Base-by-base conservation (phyloP, 306 rosid genomes). In the Clitoria ternatea region DNA sequence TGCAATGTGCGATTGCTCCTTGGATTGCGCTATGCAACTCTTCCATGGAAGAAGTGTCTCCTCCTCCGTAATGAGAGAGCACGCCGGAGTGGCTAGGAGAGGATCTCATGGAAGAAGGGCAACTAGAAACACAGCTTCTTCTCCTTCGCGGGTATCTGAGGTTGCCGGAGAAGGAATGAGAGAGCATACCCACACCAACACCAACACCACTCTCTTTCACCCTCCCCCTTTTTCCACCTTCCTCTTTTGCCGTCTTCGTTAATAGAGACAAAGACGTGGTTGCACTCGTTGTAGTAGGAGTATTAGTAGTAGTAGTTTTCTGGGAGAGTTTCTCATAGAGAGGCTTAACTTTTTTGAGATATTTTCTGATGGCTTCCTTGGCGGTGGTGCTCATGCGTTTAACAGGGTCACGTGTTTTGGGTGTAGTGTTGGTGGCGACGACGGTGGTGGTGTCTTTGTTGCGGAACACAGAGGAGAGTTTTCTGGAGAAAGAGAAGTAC, bases 1-100 rank as follows among this genome's bases (percentile, higher is more conserved):
- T 94, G 88, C 98, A 94, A 82, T 94, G 97, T 14, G 98, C 90
- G 45, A 94, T 94, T 3, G 98, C 98, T 30, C 98, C 94, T 85
- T 90, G 98, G 56, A 94, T 94, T 3, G 98, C 98, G 70, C 86
- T 90, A 83, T 94, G 98, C 69, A 94, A 79, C 79, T 94, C 99
- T 76, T 94, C 99, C 91, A 86, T 87, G 0, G 98, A 87, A 9
- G 96, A 88, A 48, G 75, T 29, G 62, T 83, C 87, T 15, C 75
- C 64, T n/a, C n/a, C n/a, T n/a, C n/a, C n/a, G n/a, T n/a, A n/a
- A n/a, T 84, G 84, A 37, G 83, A 79, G 24, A 93, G 87, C 4
- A 83, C 90, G 4, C 97, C 95, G 0, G 97, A 94, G 68, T 89
- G 97, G 49, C 76, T 94, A 0, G 99, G 99, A 0, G 99, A 94